phyloP scores from a whole-genome alignment of 2,329 filamentous ascomycete species.

The Fusarium devonianum region DNA sequence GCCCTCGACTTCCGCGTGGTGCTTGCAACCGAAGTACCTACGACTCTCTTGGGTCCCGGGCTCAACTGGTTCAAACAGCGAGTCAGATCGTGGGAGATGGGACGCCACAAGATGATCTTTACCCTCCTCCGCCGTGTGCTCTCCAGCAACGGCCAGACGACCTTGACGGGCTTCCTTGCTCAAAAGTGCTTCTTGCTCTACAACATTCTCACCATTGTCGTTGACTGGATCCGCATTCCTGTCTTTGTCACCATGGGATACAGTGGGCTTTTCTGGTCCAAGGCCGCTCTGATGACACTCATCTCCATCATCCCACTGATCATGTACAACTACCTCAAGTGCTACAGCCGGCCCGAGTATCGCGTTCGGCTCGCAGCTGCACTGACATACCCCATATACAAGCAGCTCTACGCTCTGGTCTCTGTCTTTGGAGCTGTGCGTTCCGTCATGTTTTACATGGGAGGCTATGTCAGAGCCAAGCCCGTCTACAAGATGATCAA shows the following conservation, averaged over 20 bases:
- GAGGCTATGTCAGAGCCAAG: conserved; percentile 15
- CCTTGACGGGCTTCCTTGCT: conserved; percentile 3
- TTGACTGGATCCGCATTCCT: conserved; percentile 17
- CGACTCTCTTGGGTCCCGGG: conserved; percentile 15
- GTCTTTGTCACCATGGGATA: conserved; percentile 12
- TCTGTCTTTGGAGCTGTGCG: conserved; percentile 14
- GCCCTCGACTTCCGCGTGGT: conserved; percentile 12
- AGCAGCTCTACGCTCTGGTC: conserved; percentile 16
- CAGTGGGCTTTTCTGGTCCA: no score
- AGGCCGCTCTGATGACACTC: no score
- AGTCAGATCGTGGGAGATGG: conserved; percentile 32
- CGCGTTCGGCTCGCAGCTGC: conserved; percentile 8
- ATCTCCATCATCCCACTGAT: conserved; percentile 3
- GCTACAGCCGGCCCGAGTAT: conserved; percentile 4
- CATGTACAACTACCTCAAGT: conserved; percentile 18
- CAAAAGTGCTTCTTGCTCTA: conserved; percentile 17
- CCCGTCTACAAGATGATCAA: conserved; percentile 12
- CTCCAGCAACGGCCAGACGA: conserved; percentile 8
- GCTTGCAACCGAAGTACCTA: conserved; percentile 13
- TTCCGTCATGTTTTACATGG: conserved; percentile 13
- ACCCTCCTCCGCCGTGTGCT: conserved; percentile 11
- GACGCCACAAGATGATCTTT: conserved; percentile 16
- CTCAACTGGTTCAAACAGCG: conserved; percentile 32
- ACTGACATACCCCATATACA: conserved; percentile 13
- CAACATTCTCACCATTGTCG: conserved; percentile 5